A percentile compares a stretch with the other conserved stretches of the same genome.
Evolutionary conservation across 1,284 basidiomycete species (phyloP).

Genomic region (Hemileia vastatrix): DNA sequence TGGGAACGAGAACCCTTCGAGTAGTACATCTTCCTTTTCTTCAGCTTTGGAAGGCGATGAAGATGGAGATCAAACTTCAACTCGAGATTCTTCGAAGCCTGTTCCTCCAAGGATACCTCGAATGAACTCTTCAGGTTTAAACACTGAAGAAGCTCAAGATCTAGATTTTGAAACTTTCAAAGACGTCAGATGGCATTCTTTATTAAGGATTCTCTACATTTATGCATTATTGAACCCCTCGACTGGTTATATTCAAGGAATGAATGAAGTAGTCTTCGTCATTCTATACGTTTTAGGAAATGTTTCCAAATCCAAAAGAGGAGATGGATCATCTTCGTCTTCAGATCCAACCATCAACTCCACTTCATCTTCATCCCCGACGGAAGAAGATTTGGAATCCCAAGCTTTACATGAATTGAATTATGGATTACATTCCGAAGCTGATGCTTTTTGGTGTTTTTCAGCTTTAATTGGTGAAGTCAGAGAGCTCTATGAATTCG

Average conservation of each 20-base stretch:
- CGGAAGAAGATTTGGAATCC: not conserved
- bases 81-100: no score
- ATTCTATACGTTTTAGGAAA: conserved; percentile 34
- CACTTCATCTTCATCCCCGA: not conserved
- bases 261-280: conserved; percentile 40
- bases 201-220: conserved; percentile 39
- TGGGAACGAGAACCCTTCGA: not conserved
- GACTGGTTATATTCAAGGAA: conserved; percentile 40
- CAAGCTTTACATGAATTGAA: not conserved
- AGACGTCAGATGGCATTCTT: conserved; percentile 33
- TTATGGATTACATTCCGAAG: conserved; percentile 26
- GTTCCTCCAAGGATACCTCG: no score
- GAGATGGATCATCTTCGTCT: conserved; percentile 3
- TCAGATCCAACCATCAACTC: not conserved
- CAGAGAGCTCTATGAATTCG: conserved; percentile 41
- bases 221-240: conserved; percentile 41
- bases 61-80: not conserved
- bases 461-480: conserved; percentile 37
- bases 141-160: no score
- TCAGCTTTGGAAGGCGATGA: not conserved
- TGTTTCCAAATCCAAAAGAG: conserved; percentile 11
- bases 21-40: not conserved
- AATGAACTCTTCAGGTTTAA: no score
- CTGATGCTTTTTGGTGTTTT: conserved; percentile 44
- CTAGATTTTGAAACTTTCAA: not conserved